A percentile compares a stretch with the other conserved stretches of the same genome.
Conservation (phyloP, 78 protist species). For the Dictyostelium brefeldianum region DNA sequence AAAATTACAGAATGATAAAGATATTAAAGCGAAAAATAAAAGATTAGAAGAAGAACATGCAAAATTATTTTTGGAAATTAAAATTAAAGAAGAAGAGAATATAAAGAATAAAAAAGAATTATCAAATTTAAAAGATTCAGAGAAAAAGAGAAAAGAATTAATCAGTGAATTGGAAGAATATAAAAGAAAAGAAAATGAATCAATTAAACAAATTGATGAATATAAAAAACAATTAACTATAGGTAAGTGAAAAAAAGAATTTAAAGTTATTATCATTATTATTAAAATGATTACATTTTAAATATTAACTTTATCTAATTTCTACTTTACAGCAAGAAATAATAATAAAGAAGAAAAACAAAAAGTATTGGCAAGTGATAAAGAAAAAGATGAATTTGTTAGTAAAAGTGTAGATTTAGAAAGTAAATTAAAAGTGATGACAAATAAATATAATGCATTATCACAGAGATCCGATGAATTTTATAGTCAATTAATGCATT, state of each 20-base stretch:
- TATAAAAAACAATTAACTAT: not conserved
- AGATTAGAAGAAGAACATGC: constrained; percentile 18
- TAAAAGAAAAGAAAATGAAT: not conserved
- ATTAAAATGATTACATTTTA: not conserved
- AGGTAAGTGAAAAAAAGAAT: not conserved
- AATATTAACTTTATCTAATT: too few relatives aligned
- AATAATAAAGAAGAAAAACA: constrained; percentile 13
- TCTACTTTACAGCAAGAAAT: not conserved
- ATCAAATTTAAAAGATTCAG: not conserved
- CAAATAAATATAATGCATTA: not conserved
- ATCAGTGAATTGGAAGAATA: constrained; percentile 10
- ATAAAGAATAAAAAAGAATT: not conserved
- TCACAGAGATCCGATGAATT: not conserved
- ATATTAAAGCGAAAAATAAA: not conserved
- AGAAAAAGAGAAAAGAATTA: not conserved
- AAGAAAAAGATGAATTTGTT: not conserved
- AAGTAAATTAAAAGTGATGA: not conserved
- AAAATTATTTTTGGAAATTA: constrained; percentile 1
- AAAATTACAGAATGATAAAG: not conserved
- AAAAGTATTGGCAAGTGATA: not conserved
- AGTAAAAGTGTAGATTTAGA: not conserved
- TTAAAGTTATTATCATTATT: not conserved
- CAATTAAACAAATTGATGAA: not conserved
- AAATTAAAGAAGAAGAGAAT: not conserved
- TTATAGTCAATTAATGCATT: not conserved